These are phyloP conservation scores for Capsella rubella DNA, from an alignment of 441 rosid species.

Conservation along the genomic window DNA sequence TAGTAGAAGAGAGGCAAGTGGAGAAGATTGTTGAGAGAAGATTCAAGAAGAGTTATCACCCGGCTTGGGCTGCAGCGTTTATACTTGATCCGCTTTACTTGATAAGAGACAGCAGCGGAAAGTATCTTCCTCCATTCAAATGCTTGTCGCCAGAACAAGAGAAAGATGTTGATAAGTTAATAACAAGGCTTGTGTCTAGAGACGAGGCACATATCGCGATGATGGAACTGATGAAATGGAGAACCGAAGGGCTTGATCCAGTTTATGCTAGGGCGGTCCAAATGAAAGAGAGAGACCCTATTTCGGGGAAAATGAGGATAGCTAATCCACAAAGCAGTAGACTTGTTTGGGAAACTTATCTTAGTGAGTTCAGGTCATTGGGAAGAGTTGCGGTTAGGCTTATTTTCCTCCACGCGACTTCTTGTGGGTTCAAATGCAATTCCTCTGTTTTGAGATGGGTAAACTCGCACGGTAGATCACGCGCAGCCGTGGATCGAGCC, in stretches of 20 bases:
- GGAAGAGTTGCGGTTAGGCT: constrained; percentile 98
- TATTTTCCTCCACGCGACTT: constrained; percentile 89
- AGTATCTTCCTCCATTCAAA: constrained; percentile 94
- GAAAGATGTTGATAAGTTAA: constrained; percentile 93
- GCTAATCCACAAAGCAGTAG: constrained; percentile 95
- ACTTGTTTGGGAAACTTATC: constrained; percentile 98
- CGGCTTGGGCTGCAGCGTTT: constrained; percentile 96
- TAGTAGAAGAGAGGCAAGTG: constrained; percentile 62
- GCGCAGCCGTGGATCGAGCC: constrained; percentile 71
- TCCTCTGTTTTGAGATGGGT: constrained; percentile 86
- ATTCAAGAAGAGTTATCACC: constrained; percentile 93
- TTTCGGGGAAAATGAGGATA: constrained; percentile 84
- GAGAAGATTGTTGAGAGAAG: constrained; percentile 86
- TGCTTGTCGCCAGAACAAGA: constrained; percentile 82
- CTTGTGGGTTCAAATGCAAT: constrained; percentile 87
- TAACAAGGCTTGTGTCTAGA: constrained; percentile 88
- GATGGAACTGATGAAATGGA: constrained; percentile 99
- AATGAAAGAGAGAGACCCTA: constrained; percentile 88
- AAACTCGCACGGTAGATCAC: constrained; percentile 63
- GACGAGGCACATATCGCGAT: constrained; percentile 96
- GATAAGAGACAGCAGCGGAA: constrained; percentile 78
- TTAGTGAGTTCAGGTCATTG: constrained; percentile 84
- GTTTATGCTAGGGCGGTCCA: constrained; percentile 95
- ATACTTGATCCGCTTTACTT: constrained; percentile 94
- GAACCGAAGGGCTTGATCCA: constrained; percentile 94